Conservation (phyloP, 1,139 yeast genomes). For the Geotrichum phurueaensis region DNA sequence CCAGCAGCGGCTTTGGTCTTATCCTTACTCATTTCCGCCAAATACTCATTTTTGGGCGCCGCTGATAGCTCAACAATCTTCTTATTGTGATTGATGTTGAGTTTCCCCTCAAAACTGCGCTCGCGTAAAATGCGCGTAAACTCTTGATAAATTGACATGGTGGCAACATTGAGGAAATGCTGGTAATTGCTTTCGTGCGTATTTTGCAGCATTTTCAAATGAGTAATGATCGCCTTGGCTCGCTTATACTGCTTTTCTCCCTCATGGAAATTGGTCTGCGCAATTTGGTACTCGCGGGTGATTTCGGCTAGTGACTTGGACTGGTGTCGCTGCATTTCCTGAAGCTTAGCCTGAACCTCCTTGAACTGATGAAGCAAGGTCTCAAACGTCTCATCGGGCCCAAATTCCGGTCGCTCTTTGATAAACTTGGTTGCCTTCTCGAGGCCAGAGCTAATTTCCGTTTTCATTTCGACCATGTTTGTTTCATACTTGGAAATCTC, state of each 20-base stretch:
- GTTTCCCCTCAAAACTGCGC: slow-evolving; percentile 71
- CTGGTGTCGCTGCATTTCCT: not conserved
- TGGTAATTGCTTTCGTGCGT: slow-evolving; percentile 26
- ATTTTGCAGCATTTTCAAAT: slow-evolving; percentile 20
- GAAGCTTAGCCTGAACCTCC: not conserved
- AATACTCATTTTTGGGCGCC: slow-evolving; percentile 18
- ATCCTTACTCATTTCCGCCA: slow-evolving; percentile 19
- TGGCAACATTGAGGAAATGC: slow-evolving; percentile 19
- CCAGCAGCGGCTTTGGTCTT: slow-evolving; percentile 55
- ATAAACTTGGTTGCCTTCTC: not conserved
- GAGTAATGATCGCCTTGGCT: slow-evolving; percentile 35
- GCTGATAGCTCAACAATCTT: slow-evolving; percentile 33
- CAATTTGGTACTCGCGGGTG: slow-evolving; percentile 6
- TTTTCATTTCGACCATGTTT: not conserved
- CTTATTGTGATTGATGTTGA: slow-evolving; percentile 55
- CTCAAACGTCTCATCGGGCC: slow-evolving; percentile 10
- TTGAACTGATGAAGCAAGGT: slow-evolving; percentile 6
- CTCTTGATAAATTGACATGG: slow-evolving; percentile 15
- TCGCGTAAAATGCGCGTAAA: slow-evolving; percentile 29
- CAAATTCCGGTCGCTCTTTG: not conserved
- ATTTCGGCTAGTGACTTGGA: not conserved
- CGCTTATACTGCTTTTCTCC: slow-evolving; percentile 40
- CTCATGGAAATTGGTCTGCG: slow-evolving; percentile 16
- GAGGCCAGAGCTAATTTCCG: not conserved
- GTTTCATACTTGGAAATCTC: not conserved